A percentile compares a stretch with the other conserved stretches of the same genome.
phyloP scores from a whole-genome alignment of 2,329 filamentous ascomycete species.

The Anthostomella pinea region DNA sequence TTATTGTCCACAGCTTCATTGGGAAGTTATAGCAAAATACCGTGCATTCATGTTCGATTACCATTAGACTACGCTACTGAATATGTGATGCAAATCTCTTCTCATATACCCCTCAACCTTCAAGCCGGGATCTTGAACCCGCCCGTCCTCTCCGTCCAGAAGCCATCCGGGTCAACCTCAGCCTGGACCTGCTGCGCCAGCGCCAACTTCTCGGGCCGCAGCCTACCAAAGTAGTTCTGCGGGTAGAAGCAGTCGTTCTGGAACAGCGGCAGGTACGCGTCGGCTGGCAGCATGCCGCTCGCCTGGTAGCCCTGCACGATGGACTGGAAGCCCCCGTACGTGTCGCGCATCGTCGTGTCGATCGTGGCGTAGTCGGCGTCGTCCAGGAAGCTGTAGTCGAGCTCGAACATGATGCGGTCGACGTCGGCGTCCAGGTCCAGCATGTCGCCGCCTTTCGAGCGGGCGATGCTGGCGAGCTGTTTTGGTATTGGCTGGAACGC shows the following conservation, averaged over 20 bases:
- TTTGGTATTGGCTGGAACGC: conserved; percentile 40
- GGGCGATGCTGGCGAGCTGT: conserved; percentile 31
- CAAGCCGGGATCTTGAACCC: conserved; percentile 38
- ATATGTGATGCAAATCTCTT: too few relatives aligned
- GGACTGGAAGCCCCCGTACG: conserved; percentile 33
- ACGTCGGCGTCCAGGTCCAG: conserved; percentile 37
- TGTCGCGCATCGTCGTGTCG: conserved; percentile 35
- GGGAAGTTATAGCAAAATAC: too few relatives aligned
- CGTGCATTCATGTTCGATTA: too few relatives aligned
- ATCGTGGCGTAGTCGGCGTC: conserved; percentile 29
- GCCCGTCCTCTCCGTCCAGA: conserved; percentile 38
- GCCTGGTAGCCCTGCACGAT: conserved; percentile 31
- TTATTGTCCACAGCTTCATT: too few relatives aligned
- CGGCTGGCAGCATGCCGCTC: conserved; percentile 31
- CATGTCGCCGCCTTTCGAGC: conserved; percentile 36
- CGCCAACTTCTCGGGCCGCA: conserved; percentile 34
- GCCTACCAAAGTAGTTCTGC: conserved; percentile 41
- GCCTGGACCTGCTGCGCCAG: conserved; percentile 34
- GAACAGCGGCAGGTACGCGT: conserved; percentile 40
- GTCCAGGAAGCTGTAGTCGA: conserved; percentile 39
- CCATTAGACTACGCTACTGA: too few relatives aligned
- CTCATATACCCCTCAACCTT: too few relatives aligned
- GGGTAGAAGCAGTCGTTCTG: conserved; percentile 42
- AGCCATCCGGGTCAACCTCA: conserved; percentile 36
- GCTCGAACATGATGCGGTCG: conserved; percentile 41